Evolutionary conservation across 495 filamentous ascomycete species (phyloP).

Genomic region (Xylaria sp.): DNA sequence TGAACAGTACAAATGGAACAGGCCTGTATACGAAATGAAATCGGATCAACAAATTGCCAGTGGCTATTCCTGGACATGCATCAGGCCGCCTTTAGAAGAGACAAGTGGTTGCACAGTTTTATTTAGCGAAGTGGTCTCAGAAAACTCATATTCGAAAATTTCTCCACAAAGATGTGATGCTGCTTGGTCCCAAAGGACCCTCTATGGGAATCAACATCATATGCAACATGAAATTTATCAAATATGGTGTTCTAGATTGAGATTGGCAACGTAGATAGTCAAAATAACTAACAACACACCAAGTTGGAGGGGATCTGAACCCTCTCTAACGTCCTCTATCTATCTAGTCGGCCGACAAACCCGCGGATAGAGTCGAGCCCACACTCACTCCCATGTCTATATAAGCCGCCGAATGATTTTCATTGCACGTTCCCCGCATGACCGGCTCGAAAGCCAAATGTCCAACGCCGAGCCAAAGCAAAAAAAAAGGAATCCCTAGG

Average conservation of each 20-base stretch:
- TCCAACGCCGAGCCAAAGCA: background rate
- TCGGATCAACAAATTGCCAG: too few relatives aligned
- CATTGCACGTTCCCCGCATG: conserved; percentile 5
- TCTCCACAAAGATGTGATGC: too few relatives aligned
- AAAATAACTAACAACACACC: background rate
- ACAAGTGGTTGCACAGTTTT: too few relatives aligned
- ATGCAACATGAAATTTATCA: background rate
- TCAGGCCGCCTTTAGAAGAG: too few relatives aligned
- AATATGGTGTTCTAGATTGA: background rate
- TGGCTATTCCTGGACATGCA: too few relatives aligned
- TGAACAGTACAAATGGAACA: background rate
- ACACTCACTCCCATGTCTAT: background rate
- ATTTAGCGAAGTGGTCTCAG: too few relatives aligned
- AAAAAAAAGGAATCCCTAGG: background rate
- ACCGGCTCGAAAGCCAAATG: background rate
- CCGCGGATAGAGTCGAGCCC: background rate
- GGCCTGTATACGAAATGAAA: background rate
- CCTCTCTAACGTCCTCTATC: background rate
- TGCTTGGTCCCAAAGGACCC: background rate
- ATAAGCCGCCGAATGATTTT: background rate
- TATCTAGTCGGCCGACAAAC: background rate
- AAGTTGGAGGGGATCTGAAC: background rate
- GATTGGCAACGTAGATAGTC: background rate
- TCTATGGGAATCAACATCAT: background rate
- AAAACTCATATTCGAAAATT: too few relatives aligned